Base-by-base conservation (phyloP, 345 rosid genomes). In the Citrus maxima region DNA sequence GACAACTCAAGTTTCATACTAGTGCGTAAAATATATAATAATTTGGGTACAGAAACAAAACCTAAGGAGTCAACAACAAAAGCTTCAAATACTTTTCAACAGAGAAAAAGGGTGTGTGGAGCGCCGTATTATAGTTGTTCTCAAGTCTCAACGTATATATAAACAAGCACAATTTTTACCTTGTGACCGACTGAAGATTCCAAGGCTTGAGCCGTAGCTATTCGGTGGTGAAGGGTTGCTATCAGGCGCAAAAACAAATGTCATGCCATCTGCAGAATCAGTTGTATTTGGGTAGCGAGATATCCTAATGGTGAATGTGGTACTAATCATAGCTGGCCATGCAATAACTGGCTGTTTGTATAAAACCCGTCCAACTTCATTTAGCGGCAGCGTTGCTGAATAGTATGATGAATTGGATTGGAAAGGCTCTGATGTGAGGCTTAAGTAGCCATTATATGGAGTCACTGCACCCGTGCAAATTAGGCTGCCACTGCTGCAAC, bases 141-240 rank as follows among this genome's bases (percentile, higher is more conserved):
- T 46, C 51, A 46, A 13, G 51, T 46, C 51, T 46, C 51, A 13
- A 13, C 5, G 51, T 3, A 46, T 13, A 0, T 7, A 64, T 16
- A 16, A 30, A 64, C 8, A 32, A 63, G 51, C 51, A 16, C 16
- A 6, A 38, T 28, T 46, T 46, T 40, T 25, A 85, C 87, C 88
- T 85, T 61, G 60, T 60, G 85, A 80, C 83, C 80, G 18, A 46
- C 51, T 13, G 18, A 84, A 40, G 73, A 85, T 70, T 34, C 86
- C 90, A 67, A 87, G 77, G 46, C 71, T 74, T 3, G 84, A 77
- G 49, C 88, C 88, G 16, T 2, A 2, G 79, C 88, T 62, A 14
- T 1, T 0, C 3, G 21, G 19, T 14, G 67, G 21, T 62, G 67
- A 62, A 27, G 67, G 67, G 3, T 5, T 12, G 67, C 21, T 13